Percentiles rank a stretch among this genome's conserved stretches.
Conservation (phyloP, 129 eudicot genomes). For the Silybum marianum region DNA sequence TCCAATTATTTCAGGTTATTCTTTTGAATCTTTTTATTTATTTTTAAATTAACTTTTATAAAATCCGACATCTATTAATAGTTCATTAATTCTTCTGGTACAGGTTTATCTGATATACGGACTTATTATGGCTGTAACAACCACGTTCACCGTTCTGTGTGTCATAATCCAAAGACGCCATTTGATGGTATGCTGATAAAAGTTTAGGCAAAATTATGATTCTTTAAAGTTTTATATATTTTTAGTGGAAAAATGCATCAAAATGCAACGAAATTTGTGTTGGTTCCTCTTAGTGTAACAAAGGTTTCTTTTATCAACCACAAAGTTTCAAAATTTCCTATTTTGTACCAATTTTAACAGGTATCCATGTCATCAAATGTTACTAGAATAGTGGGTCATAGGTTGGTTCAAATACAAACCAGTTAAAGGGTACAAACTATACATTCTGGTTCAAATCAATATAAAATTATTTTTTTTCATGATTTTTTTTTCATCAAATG, state of each 20-base stretch:
- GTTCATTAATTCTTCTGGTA: slow-evolving; percentile 18
- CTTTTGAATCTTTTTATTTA: neutral
- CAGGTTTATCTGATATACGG: slow-evolving; percentile 93
- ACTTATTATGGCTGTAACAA: slow-evolving; percentile 52
- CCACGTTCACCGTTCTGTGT: slow-evolving; percentile 70
- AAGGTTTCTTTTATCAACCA: too few relatives aligned
- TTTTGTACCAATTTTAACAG: too few relatives aligned
- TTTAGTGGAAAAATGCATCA: neutral
- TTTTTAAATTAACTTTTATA: neutral
- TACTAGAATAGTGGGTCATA: too few relatives aligned
- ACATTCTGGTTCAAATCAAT: too few relatives aligned
- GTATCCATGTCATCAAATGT: too few relatives aligned
- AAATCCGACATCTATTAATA: neutral
- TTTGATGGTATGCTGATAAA: slow-evolving; percentile 69
- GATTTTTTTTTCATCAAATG: too few relatives aligned
- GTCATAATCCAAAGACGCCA: slow-evolving; percentile 93
- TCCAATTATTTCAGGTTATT: slow-evolving; percentile 72
- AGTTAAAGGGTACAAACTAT: too few relatives aligned
- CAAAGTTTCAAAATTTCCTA: too few relatives aligned
- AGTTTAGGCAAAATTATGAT: neutral
- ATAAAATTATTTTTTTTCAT: too few relatives aligned
- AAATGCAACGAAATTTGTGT: neutral
- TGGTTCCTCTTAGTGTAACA: too few relatives aligned
- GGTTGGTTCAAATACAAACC: too few relatives aligned
- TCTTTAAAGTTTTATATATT: neutral